A percentile compares a stretch with the other conserved stretches of the same genome.
Evolutionary conservation across 805 yeast genomes (phyloP).

Genomic region (Kazachstania africana): DNA sequence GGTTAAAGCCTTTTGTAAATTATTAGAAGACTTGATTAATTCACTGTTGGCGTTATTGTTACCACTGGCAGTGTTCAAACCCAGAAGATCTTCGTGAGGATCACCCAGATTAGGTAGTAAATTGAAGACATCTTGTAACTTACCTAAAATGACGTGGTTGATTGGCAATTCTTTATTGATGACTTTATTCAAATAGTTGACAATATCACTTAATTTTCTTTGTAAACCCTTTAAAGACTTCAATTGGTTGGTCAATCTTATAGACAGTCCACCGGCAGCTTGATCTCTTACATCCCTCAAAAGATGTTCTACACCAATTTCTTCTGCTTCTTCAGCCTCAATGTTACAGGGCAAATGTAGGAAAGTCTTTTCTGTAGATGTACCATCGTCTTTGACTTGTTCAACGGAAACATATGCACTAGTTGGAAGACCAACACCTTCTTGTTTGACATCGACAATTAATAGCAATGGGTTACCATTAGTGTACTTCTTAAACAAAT

Average conservation of each 20-base stretch:
- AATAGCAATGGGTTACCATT: slow-evolving; percentile 55
- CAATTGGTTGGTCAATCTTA: slow-evolving; percentile 79
- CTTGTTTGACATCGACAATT: slow-evolving; percentile 83
- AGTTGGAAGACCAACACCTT: slow-evolving; percentile 81
- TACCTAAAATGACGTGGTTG: slow-evolving; percentile 82
- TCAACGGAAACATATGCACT: slow-evolving; percentile 91
- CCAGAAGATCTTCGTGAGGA: slow-evolving; percentile 26
- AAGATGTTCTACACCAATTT: slow-evolving; percentile 95
- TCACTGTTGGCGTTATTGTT: too few species aligned
- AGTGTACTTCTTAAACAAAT: slow-evolving; percentile 73
- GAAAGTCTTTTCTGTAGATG: slow-evolving; percentile 84
- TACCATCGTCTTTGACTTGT: slow-evolving; percentile 92
- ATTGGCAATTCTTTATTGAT: slow-evolving; percentile 63
- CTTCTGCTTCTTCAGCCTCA: slow-evolving; percentile 98
- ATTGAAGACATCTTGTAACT: slow-evolving; percentile 89
- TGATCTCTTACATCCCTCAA: slow-evolving; percentile 91
- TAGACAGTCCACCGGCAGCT: slow-evolving; percentile 86
- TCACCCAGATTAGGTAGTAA: slow-evolving; percentile 67
- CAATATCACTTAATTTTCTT: slow-evolving; percentile 66
- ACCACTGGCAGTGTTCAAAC: slow-evolving; percentile 13
- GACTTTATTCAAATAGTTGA: slow-evolving; percentile 65
- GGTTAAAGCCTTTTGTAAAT: slow-evolving; percentile 70
- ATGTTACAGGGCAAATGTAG: slow-evolving; percentile 85
- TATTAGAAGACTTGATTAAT: slow-evolving; percentile 30
- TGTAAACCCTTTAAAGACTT: slow-evolving; percentile 80